A percentile compares a stretch with the other conserved stretches of the same genome.
Evolutionary conservation across 441 rosid genomes (phyloP).

Genomic region (Rhodomyrtus psidioides): DNA sequence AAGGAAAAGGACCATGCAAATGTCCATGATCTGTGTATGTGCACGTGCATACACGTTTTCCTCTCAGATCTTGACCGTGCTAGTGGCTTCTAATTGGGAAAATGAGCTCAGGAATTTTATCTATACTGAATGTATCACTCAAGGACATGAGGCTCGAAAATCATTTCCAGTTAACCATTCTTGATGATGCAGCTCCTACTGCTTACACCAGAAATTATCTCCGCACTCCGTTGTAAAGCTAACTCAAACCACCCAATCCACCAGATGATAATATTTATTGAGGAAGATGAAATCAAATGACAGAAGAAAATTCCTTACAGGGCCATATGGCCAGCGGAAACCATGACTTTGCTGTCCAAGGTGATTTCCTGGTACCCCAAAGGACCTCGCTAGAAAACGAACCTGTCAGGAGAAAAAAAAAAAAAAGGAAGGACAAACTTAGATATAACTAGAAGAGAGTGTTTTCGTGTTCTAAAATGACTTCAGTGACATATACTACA

Average conservation of each 20-base stretch:
- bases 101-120: neutral
- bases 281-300: neutral
- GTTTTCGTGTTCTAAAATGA: neutral
- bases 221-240: neutral
- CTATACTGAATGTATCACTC: neutral
- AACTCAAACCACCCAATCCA: neutral
- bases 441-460: neutral
- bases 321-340: constrained; percentile 96
- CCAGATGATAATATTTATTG: neutral
- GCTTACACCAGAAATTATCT: neutral
- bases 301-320: constrained; percentile 51
- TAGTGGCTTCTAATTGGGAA: neutral
- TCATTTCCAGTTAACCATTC: neutral
- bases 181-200: neutral
- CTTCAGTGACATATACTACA: neutral
- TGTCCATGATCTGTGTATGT: neutral
- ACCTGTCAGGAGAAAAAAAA: constrained; percentile 38
- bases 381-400: constrained; percentile 88
- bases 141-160: neutral
- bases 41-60: neutral
- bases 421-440: neutral
- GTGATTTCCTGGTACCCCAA: constrained; percentile 90
- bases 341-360: constrained; percentile 98
- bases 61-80: neutral
- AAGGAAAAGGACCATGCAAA: neutral